phyloP scores from a whole-genome alignment of 2,329 filamentous ascomycete genomes.

The Chalaropsis thielavioides region DNA sequence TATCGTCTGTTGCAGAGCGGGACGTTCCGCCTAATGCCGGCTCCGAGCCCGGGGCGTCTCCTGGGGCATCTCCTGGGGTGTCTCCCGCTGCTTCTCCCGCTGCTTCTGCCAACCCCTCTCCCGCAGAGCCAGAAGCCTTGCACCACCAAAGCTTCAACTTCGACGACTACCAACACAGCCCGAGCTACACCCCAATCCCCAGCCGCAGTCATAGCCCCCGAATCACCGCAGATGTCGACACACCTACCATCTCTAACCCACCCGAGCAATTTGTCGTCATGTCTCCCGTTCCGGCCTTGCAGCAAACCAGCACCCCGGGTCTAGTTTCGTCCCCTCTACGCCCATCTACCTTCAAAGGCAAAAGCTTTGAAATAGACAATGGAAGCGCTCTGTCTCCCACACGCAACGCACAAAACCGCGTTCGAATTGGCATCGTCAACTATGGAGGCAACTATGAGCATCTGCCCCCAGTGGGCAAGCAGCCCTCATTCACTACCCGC shows the following conservation, averaged over 20 bases:
- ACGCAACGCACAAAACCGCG: background rate
- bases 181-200: background rate
- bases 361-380: background rate
- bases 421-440: background rate
- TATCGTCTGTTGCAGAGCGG: background rate
- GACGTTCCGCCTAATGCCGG: background rate
- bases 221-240: background rate
- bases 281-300: too few species aligned
- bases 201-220: background rate
- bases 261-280: too few species aligned
- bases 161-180: background rate
- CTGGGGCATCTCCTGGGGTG: background rate
- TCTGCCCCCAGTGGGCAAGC: background rate
- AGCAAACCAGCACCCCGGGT: too few species aligned
- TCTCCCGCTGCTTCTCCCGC: background rate
- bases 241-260: background rate
- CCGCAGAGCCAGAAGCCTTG: background rate
- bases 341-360: background rate
- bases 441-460: background rate
- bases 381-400: background rate
- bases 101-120: background rate
- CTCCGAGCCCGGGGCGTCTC: background rate
- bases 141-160: background rate
- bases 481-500: background rate
- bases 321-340: background rate